Percentiles rank a stretch among this genome's conserved stretches.
phyloP scores from a whole-genome alignment of 169 alveolate species.

The Amoebophrya sp. region DNA sequence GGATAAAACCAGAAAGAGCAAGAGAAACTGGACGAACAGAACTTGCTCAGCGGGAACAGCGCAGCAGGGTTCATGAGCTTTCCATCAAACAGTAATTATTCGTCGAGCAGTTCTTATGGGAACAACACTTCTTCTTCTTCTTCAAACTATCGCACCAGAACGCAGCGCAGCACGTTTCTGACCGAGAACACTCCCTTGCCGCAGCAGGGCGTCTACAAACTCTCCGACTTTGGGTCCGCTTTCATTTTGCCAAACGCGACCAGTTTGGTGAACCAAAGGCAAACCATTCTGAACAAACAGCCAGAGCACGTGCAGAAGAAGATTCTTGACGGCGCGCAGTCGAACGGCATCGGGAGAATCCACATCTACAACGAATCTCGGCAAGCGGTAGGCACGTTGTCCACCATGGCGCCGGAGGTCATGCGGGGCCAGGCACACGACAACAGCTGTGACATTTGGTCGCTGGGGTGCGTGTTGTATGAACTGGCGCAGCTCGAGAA shows the following conservation, averaged over 20 bases:
- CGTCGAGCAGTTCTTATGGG: too few relatives aligned
- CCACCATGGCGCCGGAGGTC: neutral
- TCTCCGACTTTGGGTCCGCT: neutral
- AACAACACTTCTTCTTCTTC: too few relatives aligned
- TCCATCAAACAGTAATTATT: too few relatives aligned
- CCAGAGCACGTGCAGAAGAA: neutral
- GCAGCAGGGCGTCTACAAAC: neutral
- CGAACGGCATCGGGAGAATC: too few relatives aligned
- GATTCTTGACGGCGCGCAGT: neutral
- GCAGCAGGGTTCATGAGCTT: too few relatives aligned
- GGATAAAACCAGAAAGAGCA: too few relatives aligned
- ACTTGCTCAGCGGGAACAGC: too few relatives aligned
- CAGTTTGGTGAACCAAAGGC: too few relatives aligned
- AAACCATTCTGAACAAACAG: neutral
- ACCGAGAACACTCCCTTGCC: too few relatives aligned
- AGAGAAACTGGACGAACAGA: too few relatives aligned
- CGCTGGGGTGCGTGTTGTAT: neutral
- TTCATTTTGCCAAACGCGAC: neutral
- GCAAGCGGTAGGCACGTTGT: neutral
- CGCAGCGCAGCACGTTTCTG: too few relatives aligned
- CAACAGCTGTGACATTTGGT: neutral
- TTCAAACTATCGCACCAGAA: too few relatives aligned
- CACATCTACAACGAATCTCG: neutral
- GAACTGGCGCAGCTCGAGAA: neutral
- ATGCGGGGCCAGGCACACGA: neutral